Percentiles rank a stretch among this genome's conserved stretches.
Evolutionary conservation across 495 filamentous ascomycete genomes (phyloP).

Genomic region (Chaetomium tenue): DNA sequence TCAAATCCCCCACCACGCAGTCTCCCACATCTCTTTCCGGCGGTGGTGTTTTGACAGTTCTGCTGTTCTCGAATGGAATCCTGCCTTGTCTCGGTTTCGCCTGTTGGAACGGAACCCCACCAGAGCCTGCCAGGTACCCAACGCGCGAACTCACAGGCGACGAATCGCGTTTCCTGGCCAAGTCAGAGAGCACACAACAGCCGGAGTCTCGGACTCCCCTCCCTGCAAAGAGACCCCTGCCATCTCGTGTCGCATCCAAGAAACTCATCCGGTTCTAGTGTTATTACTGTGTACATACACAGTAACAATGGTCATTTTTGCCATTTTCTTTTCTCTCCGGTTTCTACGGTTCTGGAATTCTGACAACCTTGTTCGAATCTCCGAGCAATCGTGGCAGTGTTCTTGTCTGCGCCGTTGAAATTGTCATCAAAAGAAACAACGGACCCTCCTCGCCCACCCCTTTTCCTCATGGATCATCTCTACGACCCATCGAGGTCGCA

Average conservation of each 20-base stretch:
- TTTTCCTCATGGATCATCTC: background rate
- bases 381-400: constrained; percentile 1
- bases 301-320: background rate
- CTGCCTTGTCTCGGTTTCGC: constrained; percentile 3
- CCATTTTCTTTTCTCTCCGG: background rate
- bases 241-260: constrained; percentile 4
- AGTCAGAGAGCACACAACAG: background rate
- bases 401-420: background rate
- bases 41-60: too few relatives aligned
- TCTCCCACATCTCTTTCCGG: background rate
- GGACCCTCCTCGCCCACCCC: background rate
- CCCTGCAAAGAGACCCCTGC: background rate
- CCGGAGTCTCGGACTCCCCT: background rate
- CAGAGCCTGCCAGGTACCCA: constrained; percentile 4
- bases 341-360: background rate
- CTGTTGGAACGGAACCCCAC: background rate
- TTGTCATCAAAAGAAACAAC: background rate
- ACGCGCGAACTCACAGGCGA: background rate
- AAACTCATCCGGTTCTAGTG: background rate
- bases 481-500: background rate
- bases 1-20: background rate
- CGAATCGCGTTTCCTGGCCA: background rate
- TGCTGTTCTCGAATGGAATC: constrained; percentile 5
- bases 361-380: background rate
- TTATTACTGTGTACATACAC: too few relatives aligned